Evolutionary conservation across 495 filamentous ascomycete species (phyloP).

Genomic region (Lophiotrema nucula): DNA sequence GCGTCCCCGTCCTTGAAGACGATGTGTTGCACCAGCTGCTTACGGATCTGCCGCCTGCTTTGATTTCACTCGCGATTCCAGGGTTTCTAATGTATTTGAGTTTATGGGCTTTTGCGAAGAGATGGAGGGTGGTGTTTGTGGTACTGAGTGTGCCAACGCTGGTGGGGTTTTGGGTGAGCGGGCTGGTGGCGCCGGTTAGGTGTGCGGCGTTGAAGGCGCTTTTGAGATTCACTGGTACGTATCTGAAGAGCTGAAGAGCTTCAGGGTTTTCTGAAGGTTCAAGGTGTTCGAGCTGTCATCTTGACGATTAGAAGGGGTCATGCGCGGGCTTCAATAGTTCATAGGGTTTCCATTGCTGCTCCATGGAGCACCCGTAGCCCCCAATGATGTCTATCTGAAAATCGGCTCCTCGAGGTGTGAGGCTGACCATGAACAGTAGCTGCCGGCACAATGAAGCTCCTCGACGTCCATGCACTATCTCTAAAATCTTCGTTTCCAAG

Average conservation of each 20-base stretch:
- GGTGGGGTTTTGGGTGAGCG: not conserved
- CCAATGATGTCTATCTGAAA: too few species aligned
- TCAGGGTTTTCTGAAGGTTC: too few species aligned
- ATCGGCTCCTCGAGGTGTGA: not conserved
- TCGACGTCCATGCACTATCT: constrained; percentile 38
- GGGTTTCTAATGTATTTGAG: not conserved
- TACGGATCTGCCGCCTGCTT: not conserved
- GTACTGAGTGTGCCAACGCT: not conserved
- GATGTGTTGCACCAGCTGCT: not conserved
- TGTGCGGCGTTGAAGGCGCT: constrained; percentile 2
- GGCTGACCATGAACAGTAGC: too few species aligned
- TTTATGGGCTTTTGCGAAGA: not conserved
- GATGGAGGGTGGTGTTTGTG: not conserved
- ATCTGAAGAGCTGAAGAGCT: not conserved
- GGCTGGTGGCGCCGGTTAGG: not conserved
- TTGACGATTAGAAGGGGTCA: too few species aligned
- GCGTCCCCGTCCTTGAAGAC: not conserved
- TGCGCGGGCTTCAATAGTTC: too few species aligned
- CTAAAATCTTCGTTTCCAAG: constrained; percentile 31
- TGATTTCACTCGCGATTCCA: not conserved
- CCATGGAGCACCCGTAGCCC: too few species aligned
- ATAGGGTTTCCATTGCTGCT: too few species aligned
- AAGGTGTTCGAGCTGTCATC: too few species aligned
- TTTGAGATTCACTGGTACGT: constrained; percentile 2
- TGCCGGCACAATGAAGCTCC: constrained; percentile 42